phyloP scores from a whole-genome alignment of 2,329 filamentous ascomycete genomes.

The Trichoderma sp. region DNA sequence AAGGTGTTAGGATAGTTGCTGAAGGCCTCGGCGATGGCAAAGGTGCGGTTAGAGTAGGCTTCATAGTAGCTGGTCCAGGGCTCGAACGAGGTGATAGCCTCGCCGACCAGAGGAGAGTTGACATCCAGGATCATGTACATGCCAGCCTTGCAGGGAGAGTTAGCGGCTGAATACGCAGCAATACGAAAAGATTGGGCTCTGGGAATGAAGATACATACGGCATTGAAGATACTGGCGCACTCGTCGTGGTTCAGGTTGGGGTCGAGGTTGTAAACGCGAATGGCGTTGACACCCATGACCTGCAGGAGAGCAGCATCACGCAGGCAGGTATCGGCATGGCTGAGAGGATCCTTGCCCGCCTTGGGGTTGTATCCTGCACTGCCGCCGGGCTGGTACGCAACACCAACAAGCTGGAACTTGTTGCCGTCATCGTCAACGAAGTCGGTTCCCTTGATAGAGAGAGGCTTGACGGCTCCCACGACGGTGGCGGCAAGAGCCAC shows the following conservation, averaged over 20 bases:
- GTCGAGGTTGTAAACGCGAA: conserved; percentile 70
- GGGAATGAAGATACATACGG: conserved; percentile 37
- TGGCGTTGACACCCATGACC: conserved; percentile 64
- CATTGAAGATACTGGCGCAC: conserved; percentile 69
- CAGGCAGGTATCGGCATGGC: conserved; percentile 57
- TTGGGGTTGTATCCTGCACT: conserved; percentile 61
- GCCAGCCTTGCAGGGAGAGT: conserved; percentile 47
- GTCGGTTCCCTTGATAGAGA: conserved; percentile 57
- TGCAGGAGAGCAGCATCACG: conserved; percentile 68
- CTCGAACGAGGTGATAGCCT: conserved; percentile 55
- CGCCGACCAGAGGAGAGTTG: conserved; percentile 63
- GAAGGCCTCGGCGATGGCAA: conserved; percentile 67
- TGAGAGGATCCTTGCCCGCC: conserved; percentile 59
- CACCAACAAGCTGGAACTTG: conserved; percentile 66
- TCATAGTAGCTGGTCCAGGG: conserved; percentile 63
- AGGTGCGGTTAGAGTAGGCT: conserved; percentile 65
- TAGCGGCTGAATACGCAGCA: neutral
- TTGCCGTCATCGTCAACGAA: conserved; percentile 62
- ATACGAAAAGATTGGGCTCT: neutral
- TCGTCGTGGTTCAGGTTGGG: conserved; percentile 66
- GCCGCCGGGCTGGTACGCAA: conserved; percentile 70
- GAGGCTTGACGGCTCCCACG: conserved; percentile 57
- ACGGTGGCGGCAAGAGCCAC: conserved; percentile 55
- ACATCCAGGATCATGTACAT: conserved; percentile 71
- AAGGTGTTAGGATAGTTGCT: conserved; percentile 67